A percentile compares a stretch with the other conserved stretches of the same genome.
Conservation (phyloP, 2,329 filamentous ascomycete species). For the Pestalotiopsis sp. region DNA sequence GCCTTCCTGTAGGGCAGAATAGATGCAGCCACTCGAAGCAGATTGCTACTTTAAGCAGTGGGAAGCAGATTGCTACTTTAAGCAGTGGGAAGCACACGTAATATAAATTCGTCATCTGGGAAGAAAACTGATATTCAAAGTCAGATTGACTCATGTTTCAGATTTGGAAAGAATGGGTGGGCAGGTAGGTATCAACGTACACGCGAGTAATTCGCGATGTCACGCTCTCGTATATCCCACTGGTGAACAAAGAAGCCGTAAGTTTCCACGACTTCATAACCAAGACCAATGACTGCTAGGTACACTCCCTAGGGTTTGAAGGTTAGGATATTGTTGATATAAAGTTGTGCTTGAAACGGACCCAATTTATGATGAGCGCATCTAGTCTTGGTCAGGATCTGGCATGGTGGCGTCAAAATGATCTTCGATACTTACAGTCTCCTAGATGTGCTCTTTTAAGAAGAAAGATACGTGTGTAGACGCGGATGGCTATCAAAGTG, state of each 20-base stretch:
- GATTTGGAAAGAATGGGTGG: background rate
- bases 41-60: slow-evolving; percentile 17
- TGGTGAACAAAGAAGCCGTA: slow-evolving; percentile 13
- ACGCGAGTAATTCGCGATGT: background rate
- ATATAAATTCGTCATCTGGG: background rate
- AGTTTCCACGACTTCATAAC: background rate
- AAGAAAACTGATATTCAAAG: background rate
- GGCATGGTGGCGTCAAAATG: too few relatives aligned
- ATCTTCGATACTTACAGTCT: background rate
- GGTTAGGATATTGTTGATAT: background rate
- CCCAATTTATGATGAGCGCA: background rate
- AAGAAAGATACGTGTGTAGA: background rate
- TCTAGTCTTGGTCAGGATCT: background rate
- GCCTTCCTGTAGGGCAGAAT: slow-evolving; percentile 12
- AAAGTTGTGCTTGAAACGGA: background rate
- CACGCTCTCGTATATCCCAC: slow-evolving; percentile 14
- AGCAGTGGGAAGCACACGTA: slow-evolving; percentile 1
- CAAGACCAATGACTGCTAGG: background rate
- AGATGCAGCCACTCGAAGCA: slow-evolving; percentile 16
- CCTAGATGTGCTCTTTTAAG: background rate
- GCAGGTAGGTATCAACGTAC: background rate
- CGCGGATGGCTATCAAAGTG: background rate
- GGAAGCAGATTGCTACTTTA: slow-evolving; percentile 14
- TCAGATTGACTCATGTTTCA: background rate
- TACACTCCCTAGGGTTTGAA: slow-evolving; percentile 1